phyloP scores from a whole-genome alignment of 2,329 filamentous ascomycete genomes.

The Elsinoe australis region DNA sequence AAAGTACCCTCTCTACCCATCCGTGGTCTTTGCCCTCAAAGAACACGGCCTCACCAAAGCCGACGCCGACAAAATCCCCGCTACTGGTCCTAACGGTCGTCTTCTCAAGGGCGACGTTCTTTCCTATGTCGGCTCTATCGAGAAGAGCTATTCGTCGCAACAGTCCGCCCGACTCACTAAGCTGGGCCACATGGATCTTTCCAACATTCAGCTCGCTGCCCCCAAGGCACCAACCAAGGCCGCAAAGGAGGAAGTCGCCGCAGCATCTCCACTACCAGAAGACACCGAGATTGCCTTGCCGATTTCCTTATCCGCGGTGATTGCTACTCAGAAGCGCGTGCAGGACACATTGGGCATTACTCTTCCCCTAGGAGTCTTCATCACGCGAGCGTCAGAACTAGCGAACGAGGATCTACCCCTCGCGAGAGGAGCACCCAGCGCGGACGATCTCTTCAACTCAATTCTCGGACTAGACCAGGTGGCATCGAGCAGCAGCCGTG shows the following conservation, averaged over 20 bases:
- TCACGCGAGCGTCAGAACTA: slow-evolving; percentile 73
- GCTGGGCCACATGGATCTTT: slow-evolving; percentile 79
- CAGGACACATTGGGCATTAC: slow-evolving; percentile 69
- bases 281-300: slow-evolving; percentile 60
- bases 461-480: slow-evolving; percentile 63
- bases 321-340: slow-evolving; percentile 73
- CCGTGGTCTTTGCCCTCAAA: slow-evolving; percentile 73
- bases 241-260: slow-evolving; percentile 34
- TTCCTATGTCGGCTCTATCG: slow-evolving; percentile 74
- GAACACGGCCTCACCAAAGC: slow-evolving; percentile 67
- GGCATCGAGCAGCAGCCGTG: slow-evolving; percentile 44
- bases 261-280: slow-evolving; percentile 34
- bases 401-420: slow-evolving; percentile 81
- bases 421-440: slow-evolving; percentile 56
- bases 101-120: slow-evolving; percentile 93
- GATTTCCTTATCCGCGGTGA: slow-evolving; percentile 69
- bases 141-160: slow-evolving; percentile 60
- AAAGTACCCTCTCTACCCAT: slow-evolving; percentile 69
- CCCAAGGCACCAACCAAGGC: slow-evolving; percentile 42
- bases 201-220: slow-evolving; percentile 78
- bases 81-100: slow-evolving; percentile 79
- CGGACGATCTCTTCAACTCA: slow-evolving; percentile 82
- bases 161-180: slow-evolving; percentile 65
- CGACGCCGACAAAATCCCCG: slow-evolving; percentile 72
- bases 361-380: slow-evolving; percentile 77